Evolutionary conservation across 768 basidiomycete genomes (phyloP).

Genomic region (Mycena vitilis): DNA sequence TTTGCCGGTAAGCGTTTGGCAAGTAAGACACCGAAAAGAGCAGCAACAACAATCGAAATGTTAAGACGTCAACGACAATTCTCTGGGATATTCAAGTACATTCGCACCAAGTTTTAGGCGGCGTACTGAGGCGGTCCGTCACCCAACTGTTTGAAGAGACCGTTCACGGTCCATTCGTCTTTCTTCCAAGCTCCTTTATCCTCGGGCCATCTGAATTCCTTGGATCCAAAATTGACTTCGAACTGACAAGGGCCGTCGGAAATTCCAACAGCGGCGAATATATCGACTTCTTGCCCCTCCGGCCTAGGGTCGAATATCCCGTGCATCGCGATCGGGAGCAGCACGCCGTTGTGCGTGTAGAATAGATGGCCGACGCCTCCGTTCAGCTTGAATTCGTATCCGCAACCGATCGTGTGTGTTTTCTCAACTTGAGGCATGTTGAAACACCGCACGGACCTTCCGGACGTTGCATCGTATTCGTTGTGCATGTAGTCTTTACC

Average conservation of each 20-base stretch:
- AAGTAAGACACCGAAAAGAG: neutral
- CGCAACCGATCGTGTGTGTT: slow-evolving; percentile 30
- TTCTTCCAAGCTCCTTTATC: neutral
- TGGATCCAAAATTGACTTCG: slow-evolving; percentile 28
- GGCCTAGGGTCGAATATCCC: slow-evolving; percentile 18
- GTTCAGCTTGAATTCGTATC: slow-evolving; percentile 19
- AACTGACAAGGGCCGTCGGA: slow-evolving; percentile 22
- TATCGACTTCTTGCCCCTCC: slow-evolving; percentile 17
- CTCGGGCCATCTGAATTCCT: slow-evolving; percentile 17
- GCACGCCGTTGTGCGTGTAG: slow-evolving; percentile 31
- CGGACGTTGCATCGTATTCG: neutral
- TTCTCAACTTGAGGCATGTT: slow-evolving; percentile 6
- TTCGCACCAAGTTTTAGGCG: slow-evolving; percentile 3
- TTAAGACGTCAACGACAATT: no score
- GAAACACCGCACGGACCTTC: neutral
- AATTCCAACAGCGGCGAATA: slow-evolving; percentile 32
- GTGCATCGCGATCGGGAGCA: slow-evolving; percentile 23
- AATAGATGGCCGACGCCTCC: slow-evolving; percentile 23
- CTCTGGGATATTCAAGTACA: neutral
- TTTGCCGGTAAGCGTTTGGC: no score
- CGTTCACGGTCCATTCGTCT: slow-evolving; percentile 18
- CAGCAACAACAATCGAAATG: neutral
- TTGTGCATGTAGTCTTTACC: slow-evolving; percentile 19
- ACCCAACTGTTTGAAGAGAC: slow-evolving; percentile 22
- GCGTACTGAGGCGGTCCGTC: slow-evolving; percentile 33